These are phyloP conservation scores for Ogataea corticis DNA, from an alignment of 805 yeast species.

Conservation along the genomic window DNA sequence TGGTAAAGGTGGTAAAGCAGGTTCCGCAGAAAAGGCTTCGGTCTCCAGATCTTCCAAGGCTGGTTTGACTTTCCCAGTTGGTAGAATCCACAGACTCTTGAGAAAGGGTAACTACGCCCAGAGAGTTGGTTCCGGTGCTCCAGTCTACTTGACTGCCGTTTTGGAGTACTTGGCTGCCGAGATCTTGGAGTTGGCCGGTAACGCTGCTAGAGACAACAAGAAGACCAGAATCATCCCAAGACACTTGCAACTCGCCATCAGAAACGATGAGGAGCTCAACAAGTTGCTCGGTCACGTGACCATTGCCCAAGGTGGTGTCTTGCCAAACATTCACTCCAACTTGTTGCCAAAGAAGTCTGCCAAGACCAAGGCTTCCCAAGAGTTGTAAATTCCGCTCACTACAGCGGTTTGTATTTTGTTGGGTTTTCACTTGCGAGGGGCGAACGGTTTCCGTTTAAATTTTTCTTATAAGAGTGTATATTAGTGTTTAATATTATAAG, in stretches of 20 bases:
- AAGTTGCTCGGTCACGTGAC: constrained; percentile 90
- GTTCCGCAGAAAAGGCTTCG: constrained; percentile 91
- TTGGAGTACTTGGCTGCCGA: constrained; percentile 97
- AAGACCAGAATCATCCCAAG: constrained; percentile 99
- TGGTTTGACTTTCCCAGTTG: constrained; percentile 99
- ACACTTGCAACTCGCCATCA: constrained; percentile 97
- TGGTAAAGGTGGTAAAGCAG: constrained; percentile 92
- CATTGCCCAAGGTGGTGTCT: constrained; percentile 98
- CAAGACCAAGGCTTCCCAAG: constrained; percentile 58
- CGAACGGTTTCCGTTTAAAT: constrained; percentile 15
- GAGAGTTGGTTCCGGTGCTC: constrained; percentile 99
- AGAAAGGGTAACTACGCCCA: constrained; percentile 98
- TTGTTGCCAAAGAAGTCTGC: constrained; percentile 68
- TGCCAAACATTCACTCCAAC: constrained; percentile 95
- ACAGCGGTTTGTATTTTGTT: constrained; percentile 7
- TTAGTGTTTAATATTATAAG: constrained; percentile 27
- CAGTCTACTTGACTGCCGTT: constrained; percentile 95
- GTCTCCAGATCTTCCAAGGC: constrained; percentile 98
- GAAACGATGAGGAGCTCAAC: constrained; percentile 98
- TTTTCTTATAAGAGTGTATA: constrained; percentile 28
- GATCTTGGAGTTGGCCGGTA: constrained; percentile 97
- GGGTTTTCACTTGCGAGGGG: constrained; percentile 11
- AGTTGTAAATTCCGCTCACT: constrained; percentile 41
- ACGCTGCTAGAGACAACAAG: constrained; percentile 98
- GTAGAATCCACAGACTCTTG: constrained; percentile 96